These are phyloP conservation scores for Cyathus striatus DNA, from an alignment of 768 basidiomycete genomes.

Conservation along the genomic window DNA sequence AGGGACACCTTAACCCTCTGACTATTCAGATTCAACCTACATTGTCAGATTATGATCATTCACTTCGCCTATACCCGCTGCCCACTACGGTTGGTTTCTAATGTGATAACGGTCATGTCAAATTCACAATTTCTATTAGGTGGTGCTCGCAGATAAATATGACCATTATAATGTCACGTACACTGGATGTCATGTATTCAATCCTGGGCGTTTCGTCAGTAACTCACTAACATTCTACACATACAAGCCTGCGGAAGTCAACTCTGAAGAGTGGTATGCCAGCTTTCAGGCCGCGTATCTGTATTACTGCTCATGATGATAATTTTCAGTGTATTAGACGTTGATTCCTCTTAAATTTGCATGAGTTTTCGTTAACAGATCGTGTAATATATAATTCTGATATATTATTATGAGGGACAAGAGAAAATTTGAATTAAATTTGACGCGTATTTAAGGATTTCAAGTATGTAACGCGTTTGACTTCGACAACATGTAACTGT, in stretches of 20 bases:
- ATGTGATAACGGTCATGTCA: conserved; percentile 1
- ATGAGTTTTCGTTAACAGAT: too few species aligned
- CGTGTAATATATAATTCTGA: too few species aligned
- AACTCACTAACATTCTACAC: conserved; percentile 83
- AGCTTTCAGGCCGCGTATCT: background rate
- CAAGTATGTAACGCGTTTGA: too few species aligned
- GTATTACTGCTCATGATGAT: conserved; percentile 1
- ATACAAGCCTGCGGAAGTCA: conserved; percentile 79
- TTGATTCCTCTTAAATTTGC: too few species aligned
- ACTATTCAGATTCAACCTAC: conserved; percentile 82
- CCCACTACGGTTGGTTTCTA: conserved; percentile 73
- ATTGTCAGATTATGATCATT: conserved; percentile 86
- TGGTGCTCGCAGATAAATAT: conserved; percentile 93
- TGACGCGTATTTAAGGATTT: too few species aligned
- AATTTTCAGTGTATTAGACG: conserved; percentile 32
- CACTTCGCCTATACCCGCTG: conserved; percentile 88
- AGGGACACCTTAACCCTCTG: conserved; percentile 89
- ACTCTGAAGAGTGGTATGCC: conserved; percentile 80
- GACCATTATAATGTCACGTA: conserved; percentile 96
- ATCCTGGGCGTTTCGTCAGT: conserved; percentile 89
- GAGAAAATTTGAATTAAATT: too few species aligned
- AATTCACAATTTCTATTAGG: conserved; percentile 33
- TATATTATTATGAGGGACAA: too few species aligned
- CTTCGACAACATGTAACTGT: too few species aligned
- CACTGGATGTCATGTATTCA: conserved; percentile 98